Base-by-base conservation (phyloP, 805 yeast genomes). In the Lachancea thermotolerans region DNA sequence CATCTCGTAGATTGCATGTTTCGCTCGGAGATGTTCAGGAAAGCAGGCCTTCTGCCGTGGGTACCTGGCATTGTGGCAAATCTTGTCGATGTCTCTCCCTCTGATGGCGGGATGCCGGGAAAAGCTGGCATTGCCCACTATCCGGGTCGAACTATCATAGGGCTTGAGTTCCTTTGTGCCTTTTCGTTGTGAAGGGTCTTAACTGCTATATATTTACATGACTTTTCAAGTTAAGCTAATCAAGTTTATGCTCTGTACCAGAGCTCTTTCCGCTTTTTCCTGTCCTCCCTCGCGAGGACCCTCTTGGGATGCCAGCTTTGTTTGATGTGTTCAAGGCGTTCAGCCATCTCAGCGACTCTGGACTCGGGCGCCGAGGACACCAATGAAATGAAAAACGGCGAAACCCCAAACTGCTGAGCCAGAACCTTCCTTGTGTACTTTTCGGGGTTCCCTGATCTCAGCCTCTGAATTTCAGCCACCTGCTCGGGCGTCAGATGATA, bases 341-440 rank as follows among this genome's bases (percentile, higher is more conserved):
- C 48, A 17, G 65, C 61, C 80, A 79, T 74, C 49, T 73, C 76
- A 14, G 50, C 52, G 30, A 59, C 54, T 50, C 77, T 69, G 41
- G 66, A 70, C 34, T 58, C 54, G 40, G 69, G 63, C 16, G 68
- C 63, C n/a, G 68, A 68, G 1, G 85, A 73, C 2, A 75, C 75
- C 39, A 82, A 58, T 6, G 79, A 77, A 32, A 85, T 73, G 41
- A 78, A 75, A 44, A 68, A 58, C 30, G 71, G 72, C 27, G 78
- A 68, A 35, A 79, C 79, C 29, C 70, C 65, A 59, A 72, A 87
- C 62, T 78, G 71, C 49, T 71, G 65, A 10, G 89, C 87, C 44
- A 86, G 70, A 11, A 70, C 73, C 45, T 75, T 72, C 50, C 83
- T 73, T 12, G 88, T 79, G 78, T 86, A 79, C 38, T 65, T 69